Percentiles rank a stretch among this genome's conserved stretches.
Conservation (phyloP, 441 rosid genomes). For the California macrophylla region DNA sequence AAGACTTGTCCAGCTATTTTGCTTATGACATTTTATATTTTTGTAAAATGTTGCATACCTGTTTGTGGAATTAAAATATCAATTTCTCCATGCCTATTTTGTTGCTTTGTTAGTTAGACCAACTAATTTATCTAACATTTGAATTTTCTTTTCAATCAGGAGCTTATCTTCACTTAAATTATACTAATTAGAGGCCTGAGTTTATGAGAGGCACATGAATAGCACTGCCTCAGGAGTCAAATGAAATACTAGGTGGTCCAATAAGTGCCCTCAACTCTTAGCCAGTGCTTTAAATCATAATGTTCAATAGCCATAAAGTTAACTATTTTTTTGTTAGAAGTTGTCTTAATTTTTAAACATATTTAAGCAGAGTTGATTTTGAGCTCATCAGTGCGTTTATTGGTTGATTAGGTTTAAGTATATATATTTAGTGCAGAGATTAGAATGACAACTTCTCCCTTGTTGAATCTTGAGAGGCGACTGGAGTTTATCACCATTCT, state of each 20-base stretch:
- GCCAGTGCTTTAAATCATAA: neutral
- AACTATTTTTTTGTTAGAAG: neutral
- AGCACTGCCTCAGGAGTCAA: neutral
- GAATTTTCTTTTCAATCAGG: neutral
- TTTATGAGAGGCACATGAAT: neutral
- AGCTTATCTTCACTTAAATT: neutral
- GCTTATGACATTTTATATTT: neutral
- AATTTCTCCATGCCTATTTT: neutral
- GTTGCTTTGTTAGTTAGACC: neutral
- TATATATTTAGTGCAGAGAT: neutral
- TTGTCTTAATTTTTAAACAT: neutral
- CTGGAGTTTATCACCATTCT: no score
- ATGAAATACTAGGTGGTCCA: no score
- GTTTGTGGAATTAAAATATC: neutral
- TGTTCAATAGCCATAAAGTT: neutral
- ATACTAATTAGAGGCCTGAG: neutral
- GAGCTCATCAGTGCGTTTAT: no score
- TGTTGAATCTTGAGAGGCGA: neutral
- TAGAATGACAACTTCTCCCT: neutral
- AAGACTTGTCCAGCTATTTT: neutral
- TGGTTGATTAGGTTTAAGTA: neutral
- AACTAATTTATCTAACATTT: neutral
- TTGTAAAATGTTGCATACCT: neutral
- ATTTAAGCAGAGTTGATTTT: no score
- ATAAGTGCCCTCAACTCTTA: neutral